These are phyloP conservation scores for Kernera saxatilis DNA, from an alignment of 345 rosid genomes.

Conservation along the genomic window DNA sequence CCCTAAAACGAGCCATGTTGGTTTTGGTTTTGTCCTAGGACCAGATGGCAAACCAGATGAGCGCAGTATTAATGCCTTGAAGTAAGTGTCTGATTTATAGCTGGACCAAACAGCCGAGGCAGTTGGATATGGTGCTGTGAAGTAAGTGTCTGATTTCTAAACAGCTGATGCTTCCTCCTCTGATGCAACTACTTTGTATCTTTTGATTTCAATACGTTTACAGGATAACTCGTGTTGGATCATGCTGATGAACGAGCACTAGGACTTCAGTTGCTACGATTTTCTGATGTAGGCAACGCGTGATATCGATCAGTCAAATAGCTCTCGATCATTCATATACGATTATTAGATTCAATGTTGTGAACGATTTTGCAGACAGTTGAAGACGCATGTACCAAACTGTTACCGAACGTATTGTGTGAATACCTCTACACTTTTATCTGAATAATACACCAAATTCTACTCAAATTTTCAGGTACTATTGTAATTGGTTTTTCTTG, in stretches of 20 bases:
- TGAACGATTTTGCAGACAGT: constrained; percentile 42
- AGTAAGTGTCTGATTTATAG: too few species aligned
- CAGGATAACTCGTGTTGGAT: constrained; percentile 40
- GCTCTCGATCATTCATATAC: neutral
- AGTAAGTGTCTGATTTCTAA: too few species aligned
- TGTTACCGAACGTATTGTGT: constrained; percentile 64
- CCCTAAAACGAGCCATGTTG: constrained; percentile 66
- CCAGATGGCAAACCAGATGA: too few species aligned
- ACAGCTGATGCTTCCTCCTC: too few species aligned
- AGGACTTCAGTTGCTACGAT: constrained; percentile 68
- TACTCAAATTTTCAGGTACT: constrained; percentile 39
- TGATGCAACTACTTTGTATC: too few species aligned
- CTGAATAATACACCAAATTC: constrained; percentile 61
- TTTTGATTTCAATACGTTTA: too few species aligned
- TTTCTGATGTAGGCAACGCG: constrained; percentile 47
- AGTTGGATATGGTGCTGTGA: too few species aligned
- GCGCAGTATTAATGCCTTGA: too few species aligned
- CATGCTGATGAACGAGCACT: constrained; percentile 59
- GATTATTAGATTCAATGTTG: neutral
- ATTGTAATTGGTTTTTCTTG: neutral
- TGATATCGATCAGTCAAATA: neutral
- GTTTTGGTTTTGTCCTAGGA: constrained; percentile 83
- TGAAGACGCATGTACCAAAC: constrained; percentile 60
- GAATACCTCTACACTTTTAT: constrained; percentile 62
- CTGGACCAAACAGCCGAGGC: too few species aligned